Conservation (phyloP, 257 asterid genomes). For the Thymus quinquecostatus region DNA sequence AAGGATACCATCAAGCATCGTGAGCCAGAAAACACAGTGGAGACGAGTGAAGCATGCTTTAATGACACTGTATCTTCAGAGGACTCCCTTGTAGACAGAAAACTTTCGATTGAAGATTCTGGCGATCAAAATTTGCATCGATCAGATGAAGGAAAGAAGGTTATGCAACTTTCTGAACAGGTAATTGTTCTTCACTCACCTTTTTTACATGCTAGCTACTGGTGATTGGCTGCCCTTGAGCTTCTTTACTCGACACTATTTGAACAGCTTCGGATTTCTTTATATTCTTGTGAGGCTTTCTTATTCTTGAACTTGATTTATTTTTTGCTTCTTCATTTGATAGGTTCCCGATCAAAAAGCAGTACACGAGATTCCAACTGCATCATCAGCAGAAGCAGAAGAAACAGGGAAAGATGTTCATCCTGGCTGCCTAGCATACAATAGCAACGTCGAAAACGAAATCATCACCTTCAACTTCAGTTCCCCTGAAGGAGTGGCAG, state of each 20-base stretch:
- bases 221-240: neutral
- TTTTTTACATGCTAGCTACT: neutral
- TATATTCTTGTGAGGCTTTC: slow-evolving; percentile 4
- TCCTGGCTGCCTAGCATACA: slow-evolving; percentile 35
- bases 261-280: neutral
- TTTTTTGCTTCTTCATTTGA: slow-evolving; percentile 30
- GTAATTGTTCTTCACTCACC: slow-evolving; percentile 37
- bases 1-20: slow-evolving; percentile 28
- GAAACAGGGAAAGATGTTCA: slow-evolving; percentile 42
- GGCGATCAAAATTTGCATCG: slow-evolving; percentile 33
- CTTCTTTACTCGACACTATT: neutral
- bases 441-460: slow-evolving; percentile 52
- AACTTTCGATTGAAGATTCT: slow-evolving; percentile 39
- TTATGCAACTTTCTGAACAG: slow-evolving; percentile 43
- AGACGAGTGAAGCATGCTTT: slow-evolving; percentile 31
- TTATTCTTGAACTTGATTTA: slow-evolving; percentile 21
- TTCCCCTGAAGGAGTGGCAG: slow-evolving; percentile 33
- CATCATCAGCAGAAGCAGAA: slow-evolving; percentile 36
- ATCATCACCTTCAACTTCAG: slow-evolving; percentile 52
- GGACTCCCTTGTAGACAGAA: slow-evolving; percentile 36
- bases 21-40: slow-evolving; percentile 33
- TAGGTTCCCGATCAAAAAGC: slow-evolving; percentile 51
- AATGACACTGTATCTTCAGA: neutral
- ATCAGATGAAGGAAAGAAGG: slow-evolving; percentile 33
- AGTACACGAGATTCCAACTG: slow-evolving; percentile 36